A percentile compares a stretch with the other conserved stretches of the same genome.
These are phyloP conservation scores for Cryptococcus sp. DNA, from an alignment of 1,284 basidiomycete genomes.

Conservation along the genomic window DNA sequence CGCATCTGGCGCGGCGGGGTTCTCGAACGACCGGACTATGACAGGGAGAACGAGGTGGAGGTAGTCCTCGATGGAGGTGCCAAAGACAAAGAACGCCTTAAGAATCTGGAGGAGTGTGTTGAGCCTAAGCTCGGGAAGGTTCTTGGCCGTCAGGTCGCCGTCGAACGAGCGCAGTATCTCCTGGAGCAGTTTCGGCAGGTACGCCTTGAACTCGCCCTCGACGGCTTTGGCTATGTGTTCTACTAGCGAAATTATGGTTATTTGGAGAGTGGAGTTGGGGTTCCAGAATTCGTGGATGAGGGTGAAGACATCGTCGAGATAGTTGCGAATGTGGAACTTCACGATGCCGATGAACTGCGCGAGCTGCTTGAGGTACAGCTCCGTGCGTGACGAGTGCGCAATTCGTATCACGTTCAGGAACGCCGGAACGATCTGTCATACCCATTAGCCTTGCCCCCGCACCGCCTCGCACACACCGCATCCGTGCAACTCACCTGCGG, in stretches of 20 bases:
- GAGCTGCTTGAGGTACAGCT: slow-evolving; percentile 94
- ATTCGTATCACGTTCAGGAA: slow-evolving; percentile 85
- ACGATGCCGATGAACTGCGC: slow-evolving; percentile 95
- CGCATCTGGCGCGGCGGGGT: slow-evolving; percentile 67
- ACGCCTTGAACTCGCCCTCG: slow-evolving; percentile 97
- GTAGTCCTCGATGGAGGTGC: slow-evolving; percentile 96
- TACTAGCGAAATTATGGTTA: slow-evolving; percentile 89
- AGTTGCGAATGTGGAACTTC: slow-evolving; percentile 95
- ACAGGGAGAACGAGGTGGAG: slow-evolving; percentile 94
- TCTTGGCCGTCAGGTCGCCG: slow-evolving; percentile 59
- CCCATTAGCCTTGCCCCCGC: background rate
- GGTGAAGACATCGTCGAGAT: slow-evolving; percentile 75
- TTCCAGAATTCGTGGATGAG: slow-evolving; percentile 86
- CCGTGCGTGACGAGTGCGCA: slow-evolving; percentile 74
- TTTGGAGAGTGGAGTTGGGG: slow-evolving; percentile 73
- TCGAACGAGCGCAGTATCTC: slow-evolving; percentile 87
- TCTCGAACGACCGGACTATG: slow-evolving; percentile 88
- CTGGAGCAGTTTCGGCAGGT: slow-evolving; percentile 88
- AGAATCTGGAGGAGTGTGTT: slow-evolving; percentile 77
- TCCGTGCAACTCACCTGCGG: slow-evolving; percentile 73
- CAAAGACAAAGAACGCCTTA: slow-evolving; percentile 88
- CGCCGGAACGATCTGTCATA: slow-evolving; percentile 83
- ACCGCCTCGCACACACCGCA: background rate
- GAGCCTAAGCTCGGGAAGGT: slow-evolving; percentile 69
- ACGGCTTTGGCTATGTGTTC: slow-evolving; percentile 93